phyloP scores from a whole-genome alignment of 164 flowering plant genomes.

The Amborella trichopoda region DNA sequence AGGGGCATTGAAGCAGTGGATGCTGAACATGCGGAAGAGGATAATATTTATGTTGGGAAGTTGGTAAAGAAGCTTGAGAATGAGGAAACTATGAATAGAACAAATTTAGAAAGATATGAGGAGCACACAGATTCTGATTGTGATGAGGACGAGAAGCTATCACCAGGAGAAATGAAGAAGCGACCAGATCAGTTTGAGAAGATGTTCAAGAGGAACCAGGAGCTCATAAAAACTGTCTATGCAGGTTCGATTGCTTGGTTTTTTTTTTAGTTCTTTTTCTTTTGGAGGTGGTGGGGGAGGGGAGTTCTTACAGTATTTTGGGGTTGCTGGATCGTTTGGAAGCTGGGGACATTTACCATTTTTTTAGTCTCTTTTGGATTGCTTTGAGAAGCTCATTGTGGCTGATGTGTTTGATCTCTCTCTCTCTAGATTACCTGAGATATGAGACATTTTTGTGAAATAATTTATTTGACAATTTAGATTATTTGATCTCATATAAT shows the following conservation, averaged over 20 bases:
- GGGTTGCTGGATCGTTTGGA: too few relatives aligned
- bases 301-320: too few relatives aligned
- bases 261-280: too few relatives aligned
- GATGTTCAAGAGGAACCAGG: conserved; percentile 43
- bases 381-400: too few relatives aligned
- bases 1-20: conserved; percentile 35
- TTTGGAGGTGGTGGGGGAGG: too few relatives aligned
- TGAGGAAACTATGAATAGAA: conserved; percentile 23
- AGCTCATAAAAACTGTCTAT: conserved; percentile 29
- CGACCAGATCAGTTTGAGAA: conserved; percentile 28
- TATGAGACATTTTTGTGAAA: too few relatives aligned
- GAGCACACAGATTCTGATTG: conserved; percentile 57
- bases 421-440: too few relatives aligned
- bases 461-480: too few relatives aligned
- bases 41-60: conserved; percentile 49
- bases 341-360: too few relatives aligned
- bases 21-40: conserved; percentile 48
- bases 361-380: too few relatives aligned
- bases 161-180: conserved; percentile 19
- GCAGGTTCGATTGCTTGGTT: conserved; percentile 4
- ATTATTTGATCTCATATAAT: too few relatives aligned
- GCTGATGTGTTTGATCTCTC: too few relatives aligned
- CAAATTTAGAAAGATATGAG: conserved; percentile 15
- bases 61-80: conserved; percentile 64
- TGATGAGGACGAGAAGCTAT: conserved; percentile 47